phyloP scores from a whole-genome alignment of 805 yeast species.

The Kodamaea restingae region DNA sequence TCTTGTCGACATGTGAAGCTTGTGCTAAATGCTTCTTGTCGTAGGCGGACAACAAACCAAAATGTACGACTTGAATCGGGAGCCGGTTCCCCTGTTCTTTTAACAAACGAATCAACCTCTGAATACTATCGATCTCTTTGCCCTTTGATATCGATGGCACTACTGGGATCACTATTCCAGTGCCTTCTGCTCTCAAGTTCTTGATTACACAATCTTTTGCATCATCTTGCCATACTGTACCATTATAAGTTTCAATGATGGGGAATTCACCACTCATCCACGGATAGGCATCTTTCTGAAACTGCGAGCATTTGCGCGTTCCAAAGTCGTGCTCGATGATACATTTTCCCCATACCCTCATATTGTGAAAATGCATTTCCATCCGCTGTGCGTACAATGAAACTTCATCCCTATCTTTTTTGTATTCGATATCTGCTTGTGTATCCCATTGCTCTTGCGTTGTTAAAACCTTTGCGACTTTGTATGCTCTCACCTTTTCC shows the following conservation, averaged over 20 bases:
- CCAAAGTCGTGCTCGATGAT: constrained; percentile 11
- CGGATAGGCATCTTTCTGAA: constrained; percentile 21
- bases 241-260: constrained; percentile 12
- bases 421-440: constrained; percentile 1
- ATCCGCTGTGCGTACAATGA: background rate
- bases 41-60: constrained; percentile 11
- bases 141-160: constrained; percentile 14
- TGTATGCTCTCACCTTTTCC: constrained; percentile 14
- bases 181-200: constrained; percentile 14
- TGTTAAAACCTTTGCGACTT: constrained; percentile 8
- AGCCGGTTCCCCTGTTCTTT: constrained; percentile 23
- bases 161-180: constrained; percentile 32
- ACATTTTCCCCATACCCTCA: constrained; percentile 27
- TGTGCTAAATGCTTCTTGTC: constrained; percentile 11
- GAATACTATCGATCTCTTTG: constrained; percentile 17
- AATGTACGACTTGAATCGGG: constrained; percentile 27
- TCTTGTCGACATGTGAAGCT: constrained; percentile 8
- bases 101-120: constrained; percentile 23
- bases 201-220: background rate
- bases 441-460: background rate
- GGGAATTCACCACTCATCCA: constrained; percentile 30
- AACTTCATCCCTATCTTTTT: background rate
- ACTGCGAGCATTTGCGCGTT: constrained; percentile 10
- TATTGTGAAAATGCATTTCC: constrained; percentile 7
- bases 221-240: background rate